Base-by-base conservation (phyloP, 1,284 basidiomycete species). In the Ustilago vetiveriae region DNA sequence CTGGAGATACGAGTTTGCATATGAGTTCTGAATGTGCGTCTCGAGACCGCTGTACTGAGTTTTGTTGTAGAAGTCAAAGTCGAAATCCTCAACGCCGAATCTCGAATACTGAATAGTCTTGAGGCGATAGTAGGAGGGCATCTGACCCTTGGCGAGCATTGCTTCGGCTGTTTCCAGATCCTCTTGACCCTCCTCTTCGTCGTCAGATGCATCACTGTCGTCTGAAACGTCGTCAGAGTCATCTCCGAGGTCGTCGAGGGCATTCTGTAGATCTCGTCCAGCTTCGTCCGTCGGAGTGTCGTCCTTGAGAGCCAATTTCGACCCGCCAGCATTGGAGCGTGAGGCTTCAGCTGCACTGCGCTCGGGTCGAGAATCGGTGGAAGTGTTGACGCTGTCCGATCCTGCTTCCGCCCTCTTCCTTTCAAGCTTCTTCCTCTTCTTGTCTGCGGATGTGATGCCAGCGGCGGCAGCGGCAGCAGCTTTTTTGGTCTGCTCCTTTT, bases 1-100 rank as follows among this genome's bases (percentile, higher is more conserved):
- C 82, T 98, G 95, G 1, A 99, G 84, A 22, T 98, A 83, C 1
- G 93, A 85, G 80, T 99, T 98, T 23, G 95, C 96, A 83, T 98
- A 99, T 17, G 94, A 98, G 82, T 98, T 96, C 49, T 92, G 86
- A 62, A 98, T 98, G 81, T 98, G 93, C 1, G 95, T 97, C 83
- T 98, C 96, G 44, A 99, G 86, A 4, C 96, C 96, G 57, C 92
- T 94, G 79, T 88, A 94, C 23, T 86, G 82, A 0, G 96, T 98
- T 78, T 60, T 53, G 67, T 79, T 80, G 75, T 80, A 81, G 51
- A 70, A 78, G 30, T 87, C 94, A 79, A 98, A 99, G 82, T 99
- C 96, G 79, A 99, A 99, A 83, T 99, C 95, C 81, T 95, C 95
- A 23, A 98, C 92, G n/a, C 95, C 95, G 74, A 98, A 99, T 76